These are phyloP conservation scores for Tetrapisispora fleetii DNA, from an alignment of 805 yeast species.

Conservation along the genomic window DNA sequence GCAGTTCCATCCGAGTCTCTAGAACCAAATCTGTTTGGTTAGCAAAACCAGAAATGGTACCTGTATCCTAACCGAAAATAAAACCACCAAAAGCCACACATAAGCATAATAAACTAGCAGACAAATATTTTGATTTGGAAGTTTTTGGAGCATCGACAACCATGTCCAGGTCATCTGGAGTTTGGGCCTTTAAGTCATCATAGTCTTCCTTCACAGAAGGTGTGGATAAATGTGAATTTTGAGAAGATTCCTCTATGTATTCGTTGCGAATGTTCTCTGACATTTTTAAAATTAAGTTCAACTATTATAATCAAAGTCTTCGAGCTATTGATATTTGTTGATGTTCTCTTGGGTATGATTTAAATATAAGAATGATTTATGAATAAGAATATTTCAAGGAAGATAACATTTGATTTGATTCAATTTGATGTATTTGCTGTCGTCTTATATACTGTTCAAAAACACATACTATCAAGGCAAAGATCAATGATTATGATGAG, in stretches of 20 bases:
- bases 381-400: no score
- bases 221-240: neutral
- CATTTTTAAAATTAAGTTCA: neutral
- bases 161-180: slow-evolving; percentile 3
- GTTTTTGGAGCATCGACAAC: slow-evolving; percentile 23
- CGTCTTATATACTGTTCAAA: no score
- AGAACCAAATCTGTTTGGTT: slow-evolving; percentile 49
- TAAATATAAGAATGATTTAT: no score
- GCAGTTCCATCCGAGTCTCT: slow-evolving; percentile 19
- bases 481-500: no score
- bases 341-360: neutral
- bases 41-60: slow-evolving; percentile 53
- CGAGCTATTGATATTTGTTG: neutral
- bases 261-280: neutral
- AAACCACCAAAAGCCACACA: slow-evolving; percentile 66
- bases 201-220: neutral
- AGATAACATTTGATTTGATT: no score
- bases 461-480: no score
- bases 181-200: neutral
- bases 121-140: slow-evolving; percentile 28
- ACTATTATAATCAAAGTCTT: neutral
- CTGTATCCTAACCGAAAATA: slow-evolving; percentile 73
- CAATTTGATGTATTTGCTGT: no score
- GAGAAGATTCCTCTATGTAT: neutral
- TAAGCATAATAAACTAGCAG: slow-evolving; percentile 25